Evolutionary conservation across 108 stramenopile genomes (phyloP).

Genomic region (Nitzschia palea): DNA sequence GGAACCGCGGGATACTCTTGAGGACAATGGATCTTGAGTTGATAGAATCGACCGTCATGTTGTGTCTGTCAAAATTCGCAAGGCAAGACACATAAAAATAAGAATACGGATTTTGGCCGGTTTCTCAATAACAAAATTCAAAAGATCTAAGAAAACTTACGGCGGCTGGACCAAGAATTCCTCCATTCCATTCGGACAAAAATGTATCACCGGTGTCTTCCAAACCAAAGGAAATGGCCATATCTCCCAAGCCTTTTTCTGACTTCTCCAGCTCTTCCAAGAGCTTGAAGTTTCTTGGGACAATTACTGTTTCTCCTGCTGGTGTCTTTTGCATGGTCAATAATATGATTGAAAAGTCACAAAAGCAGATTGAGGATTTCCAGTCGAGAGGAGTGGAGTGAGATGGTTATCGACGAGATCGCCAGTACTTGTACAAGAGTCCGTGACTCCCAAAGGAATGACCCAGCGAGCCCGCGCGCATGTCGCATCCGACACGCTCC

Average conservation of each 20-base stretch:
- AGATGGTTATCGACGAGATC: no score
- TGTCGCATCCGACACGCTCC: no score
- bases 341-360: no score
- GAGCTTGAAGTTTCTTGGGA: slow-evolving; percentile 98
- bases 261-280: slow-evolving; percentile 96
- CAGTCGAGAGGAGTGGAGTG: no score
- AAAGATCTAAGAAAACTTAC: slow-evolving; percentile 55
- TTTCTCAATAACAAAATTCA: slow-evolving; percentile 9
- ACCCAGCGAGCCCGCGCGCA: no score
- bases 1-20: slow-evolving; percentile 89
- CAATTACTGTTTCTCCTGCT: slow-evolving; percentile 85
- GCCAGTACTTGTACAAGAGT: no score
- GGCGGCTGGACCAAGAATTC: slow-evolving; percentile 93
- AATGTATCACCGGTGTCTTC: slow-evolving; percentile 95
- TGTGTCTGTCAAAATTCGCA: slow-evolving; percentile 65
- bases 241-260: slow-evolving; percentile 91
- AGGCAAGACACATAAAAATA: neutral
- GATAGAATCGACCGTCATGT: slow-evolving; percentile 93
- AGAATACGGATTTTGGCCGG: neutral
- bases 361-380: no score
- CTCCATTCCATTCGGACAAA: slow-evolving; percentile 94
- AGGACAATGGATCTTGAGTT: slow-evolving; percentile 89
- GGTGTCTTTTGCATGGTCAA: slow-evolving; percentile 75
- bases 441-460: no score
- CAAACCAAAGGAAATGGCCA: slow-evolving; percentile 93